A percentile compares a stretch with the other conserved stretches of the same genome.
These are phyloP conservation scores for Tuber aestivum DNA, from an alignment of 495 filamentous ascomycete species.

Conservation along the genomic window DNA sequence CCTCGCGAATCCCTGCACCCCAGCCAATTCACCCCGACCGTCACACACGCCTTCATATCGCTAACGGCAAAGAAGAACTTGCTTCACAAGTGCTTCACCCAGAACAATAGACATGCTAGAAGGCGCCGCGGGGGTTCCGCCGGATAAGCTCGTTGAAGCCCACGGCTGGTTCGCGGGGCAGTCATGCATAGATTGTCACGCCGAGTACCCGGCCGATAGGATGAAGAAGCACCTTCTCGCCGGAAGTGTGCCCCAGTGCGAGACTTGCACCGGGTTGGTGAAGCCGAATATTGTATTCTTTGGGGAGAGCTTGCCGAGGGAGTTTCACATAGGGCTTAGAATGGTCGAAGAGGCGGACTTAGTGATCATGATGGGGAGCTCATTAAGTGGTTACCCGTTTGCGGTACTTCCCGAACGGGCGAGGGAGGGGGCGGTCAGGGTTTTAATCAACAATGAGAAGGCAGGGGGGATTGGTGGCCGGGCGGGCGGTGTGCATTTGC, in stretches of 20 bases:
- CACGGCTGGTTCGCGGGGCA: too few relatives aligned
- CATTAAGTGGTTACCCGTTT: slow-evolving; percentile 82
- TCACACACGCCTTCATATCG: slow-evolving; percentile 73
- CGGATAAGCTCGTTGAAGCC: slow-evolving; percentile 78
- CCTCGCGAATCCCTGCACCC: slow-evolving; percentile 85
- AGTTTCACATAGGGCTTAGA: slow-evolving; percentile 58
- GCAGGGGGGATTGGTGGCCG: slow-evolving; percentile 77
- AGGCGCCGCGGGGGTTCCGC: slow-evolving; percentile 74
- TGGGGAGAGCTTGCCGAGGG: slow-evolving; percentile 62
- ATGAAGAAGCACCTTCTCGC: too few relatives aligned
- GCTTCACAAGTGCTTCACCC: slow-evolving; percentile 82
- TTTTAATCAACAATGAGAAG: slow-evolving; percentile 82
- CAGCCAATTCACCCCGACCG: slow-evolving; percentile 78
- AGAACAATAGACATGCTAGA: slow-evolving; percentile 94
- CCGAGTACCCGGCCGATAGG: too few relatives aligned
- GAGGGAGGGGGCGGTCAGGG: slow-evolving; percentile 57
- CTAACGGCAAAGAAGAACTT: slow-evolving; percentile 68
- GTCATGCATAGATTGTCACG: too few relatives aligned
- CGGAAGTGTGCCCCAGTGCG: too few relatives aligned
- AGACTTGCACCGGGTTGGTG: slow-evolving; percentile 69
- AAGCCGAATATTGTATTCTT: slow-evolving; percentile 99
- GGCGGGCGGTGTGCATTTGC: slow-evolving; percentile 66
- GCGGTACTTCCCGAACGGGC: slow-evolving; percentile 66
- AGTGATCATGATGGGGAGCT: slow-evolving; percentile 86
- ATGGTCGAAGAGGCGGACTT: slow-evolving; percentile 64